Evolutionary conservation across 495 filamentous ascomycete genomes (phyloP).

Genomic region (Lichenothelia convexa): DNA sequence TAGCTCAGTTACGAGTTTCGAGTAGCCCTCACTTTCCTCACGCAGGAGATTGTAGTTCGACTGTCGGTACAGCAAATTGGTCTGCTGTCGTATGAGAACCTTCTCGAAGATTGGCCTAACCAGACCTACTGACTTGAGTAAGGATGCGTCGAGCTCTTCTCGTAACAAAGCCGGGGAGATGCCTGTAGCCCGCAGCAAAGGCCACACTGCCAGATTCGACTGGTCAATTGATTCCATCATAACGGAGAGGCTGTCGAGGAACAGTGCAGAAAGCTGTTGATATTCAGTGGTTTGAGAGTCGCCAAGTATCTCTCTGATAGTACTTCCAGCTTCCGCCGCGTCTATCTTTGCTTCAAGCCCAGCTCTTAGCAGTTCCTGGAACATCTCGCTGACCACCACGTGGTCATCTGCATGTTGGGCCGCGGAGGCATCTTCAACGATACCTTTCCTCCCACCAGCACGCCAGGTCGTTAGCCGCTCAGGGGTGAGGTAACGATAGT

Average conservation of each 20-base stretch:
- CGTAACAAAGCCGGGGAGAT: constrained; percentile 59
- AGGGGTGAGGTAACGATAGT: constrained; percentile 40
- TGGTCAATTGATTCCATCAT: constrained; percentile 44
- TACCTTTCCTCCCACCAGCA: constrained; percentile 24
- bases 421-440: constrained; percentile 29
- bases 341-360: constrained; percentile 48
- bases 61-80: constrained; percentile 82
- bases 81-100: constrained; percentile 71
- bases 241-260: constrained; percentile 66
- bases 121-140: constrained; percentile 56
- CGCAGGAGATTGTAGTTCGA: constrained; percentile 90
- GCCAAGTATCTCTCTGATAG: constrained; percentile 57
- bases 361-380: constrained; percentile 68
- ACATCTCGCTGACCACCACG: constrained; percentile 45
- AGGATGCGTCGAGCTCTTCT: constrained; percentile 57
- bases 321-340: constrained; percentile 47
- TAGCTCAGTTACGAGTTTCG: constrained; percentile 72
- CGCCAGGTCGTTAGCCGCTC: constrained; percentile 31
- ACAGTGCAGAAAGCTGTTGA: constrained; percentile 34
- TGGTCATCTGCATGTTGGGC: constrained; percentile 47
- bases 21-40: constrained; percentile 92
- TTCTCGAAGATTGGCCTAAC: constrained; percentile 72
- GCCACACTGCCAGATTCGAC: constrained; percentile 23
- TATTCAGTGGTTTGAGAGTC: constrained; percentile 29
- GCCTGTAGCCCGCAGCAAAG: constrained; percentile 47